phyloP scores from a whole-genome alignment of 129 eudicot genomes.

The Chrysanthemum makinoi region DNA sequence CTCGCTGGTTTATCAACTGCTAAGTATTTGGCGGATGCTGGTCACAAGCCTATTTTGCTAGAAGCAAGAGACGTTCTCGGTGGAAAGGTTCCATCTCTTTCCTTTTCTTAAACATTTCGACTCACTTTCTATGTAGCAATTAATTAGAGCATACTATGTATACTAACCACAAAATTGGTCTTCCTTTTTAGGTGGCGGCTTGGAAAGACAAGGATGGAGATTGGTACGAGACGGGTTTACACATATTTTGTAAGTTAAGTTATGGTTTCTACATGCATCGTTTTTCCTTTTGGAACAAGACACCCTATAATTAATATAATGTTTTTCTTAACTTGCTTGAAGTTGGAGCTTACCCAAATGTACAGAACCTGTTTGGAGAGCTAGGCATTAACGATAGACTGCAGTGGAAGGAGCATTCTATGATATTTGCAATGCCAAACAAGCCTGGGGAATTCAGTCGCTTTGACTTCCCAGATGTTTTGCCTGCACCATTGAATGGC shows the following conservation, averaged over 20 bases:
- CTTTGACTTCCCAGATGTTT: slow-evolving; percentile 85
- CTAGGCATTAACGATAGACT: slow-evolving; percentile 82
- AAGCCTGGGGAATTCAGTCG: slow-evolving; percentile 97
- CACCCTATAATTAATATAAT: slow-evolving; percentile 18
- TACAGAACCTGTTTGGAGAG: slow-evolving; percentile 95
- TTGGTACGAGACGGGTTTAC: slow-evolving; percentile 98
- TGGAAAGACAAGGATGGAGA: slow-evolving; percentile 99
- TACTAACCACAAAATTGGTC: neutral
- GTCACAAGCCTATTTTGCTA: slow-evolving; percentile 84
- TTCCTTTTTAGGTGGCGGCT: slow-evolving; percentile 71
- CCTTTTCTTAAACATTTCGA: no score
- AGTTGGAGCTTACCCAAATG: slow-evolving; percentile 99
- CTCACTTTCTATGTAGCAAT: no score
- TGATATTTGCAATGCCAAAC: slow-evolving; percentile 97
- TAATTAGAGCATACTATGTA: no score
- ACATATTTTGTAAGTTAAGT: slow-evolving; percentile 82
- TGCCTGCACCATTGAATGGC: slow-evolving; percentile 96
- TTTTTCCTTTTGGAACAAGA: neutral
- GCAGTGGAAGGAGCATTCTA: slow-evolving; percentile 99
- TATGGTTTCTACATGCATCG: neutral
- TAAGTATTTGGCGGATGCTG: slow-evolving; percentile 95
- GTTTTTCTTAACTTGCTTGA: slow-evolving; percentile 25
- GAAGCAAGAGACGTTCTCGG: slow-evolving; percentile 99
- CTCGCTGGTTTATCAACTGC: slow-evolving; percentile 97
- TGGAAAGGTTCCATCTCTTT: no score